A percentile compares a stretch with the other conserved stretches of the same genome.
Evolutionary conservation across 441 rosid species (phyloP).

Genomic region (Bocquillonia castaneifolia): DNA sequence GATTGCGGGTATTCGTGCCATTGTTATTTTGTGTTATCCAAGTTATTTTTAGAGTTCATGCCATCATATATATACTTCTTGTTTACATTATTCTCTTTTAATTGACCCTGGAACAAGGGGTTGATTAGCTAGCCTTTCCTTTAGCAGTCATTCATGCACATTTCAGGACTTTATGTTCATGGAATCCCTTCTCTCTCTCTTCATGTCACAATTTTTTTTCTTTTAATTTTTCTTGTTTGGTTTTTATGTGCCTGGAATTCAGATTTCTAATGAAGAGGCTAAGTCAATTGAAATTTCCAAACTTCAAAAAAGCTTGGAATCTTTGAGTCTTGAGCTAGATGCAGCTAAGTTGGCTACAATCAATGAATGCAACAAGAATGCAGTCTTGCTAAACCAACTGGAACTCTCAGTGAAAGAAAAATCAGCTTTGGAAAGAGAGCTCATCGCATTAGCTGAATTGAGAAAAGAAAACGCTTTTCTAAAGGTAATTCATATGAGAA

Average conservation of each 20-base stretch:
- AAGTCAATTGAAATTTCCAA: conserved; percentile 69
- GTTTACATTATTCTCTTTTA: background rate
- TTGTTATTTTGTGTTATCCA: conserved; percentile 16
- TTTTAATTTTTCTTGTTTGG: conserved; percentile 12
- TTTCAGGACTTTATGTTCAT: background rate
- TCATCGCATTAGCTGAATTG: conserved; percentile 54
- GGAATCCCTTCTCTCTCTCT: background rate
- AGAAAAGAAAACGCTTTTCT: conserved; percentile 63
- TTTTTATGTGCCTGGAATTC: conserved; percentile 27
- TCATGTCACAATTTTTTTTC: background rate
- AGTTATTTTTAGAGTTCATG: too few relatives aligned
- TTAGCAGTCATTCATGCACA: background rate
- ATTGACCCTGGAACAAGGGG: background rate
- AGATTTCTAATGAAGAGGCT: conserved; percentile 82
- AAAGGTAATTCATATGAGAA: conserved; percentile 46
- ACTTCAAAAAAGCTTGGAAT: conserved; percentile 66
- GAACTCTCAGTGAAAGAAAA: conserved; percentile 70
- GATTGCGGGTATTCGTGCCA: conserved; percentile 68
- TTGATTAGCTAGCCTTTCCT: background rate
- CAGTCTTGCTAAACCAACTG: conserved; percentile 74
- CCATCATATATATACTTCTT: too few relatives aligned
- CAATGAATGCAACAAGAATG: conserved; percentile 86
- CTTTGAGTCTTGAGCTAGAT: conserved; percentile 81
- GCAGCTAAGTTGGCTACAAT: conserved; percentile 85
- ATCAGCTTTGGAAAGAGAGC: conserved; percentile 69